Percentiles rank a stretch among this genome's conserved stretches.
These are phyloP conservation scores for Linderniella brevidens DNA, from an alignment of 257 asterid genomes.

Conservation along the genomic window DNA sequence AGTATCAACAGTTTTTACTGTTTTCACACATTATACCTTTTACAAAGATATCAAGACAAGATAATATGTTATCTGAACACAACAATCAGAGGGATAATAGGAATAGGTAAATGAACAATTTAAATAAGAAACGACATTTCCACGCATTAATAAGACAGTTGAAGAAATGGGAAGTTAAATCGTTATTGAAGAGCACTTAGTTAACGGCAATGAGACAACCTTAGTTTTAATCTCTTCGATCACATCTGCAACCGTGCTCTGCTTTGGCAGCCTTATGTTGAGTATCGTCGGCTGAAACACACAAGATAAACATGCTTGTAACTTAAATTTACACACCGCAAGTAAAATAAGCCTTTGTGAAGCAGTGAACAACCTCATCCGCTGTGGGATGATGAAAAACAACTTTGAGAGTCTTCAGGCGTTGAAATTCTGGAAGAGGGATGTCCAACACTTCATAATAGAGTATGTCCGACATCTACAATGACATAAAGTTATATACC, in stretches of 20 bases:
- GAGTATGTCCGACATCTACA: constrained; percentile 65
- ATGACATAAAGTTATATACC: constrained; percentile 8
- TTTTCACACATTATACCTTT: too few relatives aligned
- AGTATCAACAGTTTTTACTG: too few relatives aligned
- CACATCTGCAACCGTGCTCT: constrained; percentile 91
- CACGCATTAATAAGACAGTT: too few relatives aligned
- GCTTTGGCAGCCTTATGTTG: constrained; percentile 82
- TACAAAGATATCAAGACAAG: too few relatives aligned
- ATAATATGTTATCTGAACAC: too few relatives aligned
- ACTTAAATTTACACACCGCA: not conserved
- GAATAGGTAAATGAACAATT: too few relatives aligned
- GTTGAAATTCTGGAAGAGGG: constrained; percentile 86
- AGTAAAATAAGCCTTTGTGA: constrained; percentile 1
- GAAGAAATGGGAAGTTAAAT: not conserved
- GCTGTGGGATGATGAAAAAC: constrained; percentile 74
- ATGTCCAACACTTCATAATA: constrained; percentile 89
- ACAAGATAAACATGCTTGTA: not conserved
- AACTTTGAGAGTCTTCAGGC: constrained; percentile 80
- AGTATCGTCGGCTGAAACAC: constrained; percentile 57
- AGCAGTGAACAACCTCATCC: constrained; percentile 64
- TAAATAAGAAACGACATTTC: too few relatives aligned
- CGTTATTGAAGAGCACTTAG: constrained; percentile 1
- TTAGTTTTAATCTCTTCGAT: constrained; percentile 85
- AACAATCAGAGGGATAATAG: too few relatives aligned
- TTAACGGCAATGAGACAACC: constrained; percentile 26